Percentiles rank a stretch among this genome's conserved stretches.
phyloP scores from a whole-genome alignment of 2,329 filamentous ascomycete species.

The Sordariomycetes sp. region DNA sequence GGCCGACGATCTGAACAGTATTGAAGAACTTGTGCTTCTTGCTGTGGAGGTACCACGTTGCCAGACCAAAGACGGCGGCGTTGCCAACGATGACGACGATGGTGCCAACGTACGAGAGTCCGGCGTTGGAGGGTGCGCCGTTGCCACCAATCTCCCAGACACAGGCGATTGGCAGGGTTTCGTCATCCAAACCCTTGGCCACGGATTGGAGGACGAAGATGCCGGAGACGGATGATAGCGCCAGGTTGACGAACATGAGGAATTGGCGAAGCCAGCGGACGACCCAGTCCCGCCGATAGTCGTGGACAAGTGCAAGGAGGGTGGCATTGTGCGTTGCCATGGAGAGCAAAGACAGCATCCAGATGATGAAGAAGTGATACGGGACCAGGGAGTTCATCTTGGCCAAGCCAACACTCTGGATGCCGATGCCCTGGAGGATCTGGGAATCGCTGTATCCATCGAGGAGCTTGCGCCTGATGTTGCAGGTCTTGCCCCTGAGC shows the following conservation, averaged over 20 bases:
- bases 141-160: conserved; percentile 41
- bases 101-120: conserved; percentile 46
- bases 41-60: conserved; percentile 57
- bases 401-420: conserved; percentile 54
- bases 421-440: conserved; percentile 59
- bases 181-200: conserved; percentile 36
- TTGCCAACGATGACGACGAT: conserved; percentile 53
- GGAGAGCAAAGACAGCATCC: conserved; percentile 56
- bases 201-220: conserved; percentile 48
- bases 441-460: conserved; percentile 60
- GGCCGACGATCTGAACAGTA: conserved; percentile 39
- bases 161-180: conserved; percentile 51
- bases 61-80: conserved; percentile 45
- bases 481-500: conserved; percentile 33
- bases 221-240: conserved; percentile 45
- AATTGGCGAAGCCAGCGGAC: conserved; percentile 56
- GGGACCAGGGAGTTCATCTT: conserved; percentile 49
- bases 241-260: conserved; percentile 57
- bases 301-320: conserved; percentile 54
- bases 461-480: conserved; percentile 54
- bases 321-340: conserved; percentile 58
- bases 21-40: conserved; percentile 43
- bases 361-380: conserved; percentile 65
- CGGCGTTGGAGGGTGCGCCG: conserved; percentile 25
- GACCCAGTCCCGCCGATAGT: conserved; percentile 59